These are phyloP conservation scores for Monosporozyma yasuniensis DNA, from an alignment of 805 yeast genomes.

Conservation along the genomic window DNA sequence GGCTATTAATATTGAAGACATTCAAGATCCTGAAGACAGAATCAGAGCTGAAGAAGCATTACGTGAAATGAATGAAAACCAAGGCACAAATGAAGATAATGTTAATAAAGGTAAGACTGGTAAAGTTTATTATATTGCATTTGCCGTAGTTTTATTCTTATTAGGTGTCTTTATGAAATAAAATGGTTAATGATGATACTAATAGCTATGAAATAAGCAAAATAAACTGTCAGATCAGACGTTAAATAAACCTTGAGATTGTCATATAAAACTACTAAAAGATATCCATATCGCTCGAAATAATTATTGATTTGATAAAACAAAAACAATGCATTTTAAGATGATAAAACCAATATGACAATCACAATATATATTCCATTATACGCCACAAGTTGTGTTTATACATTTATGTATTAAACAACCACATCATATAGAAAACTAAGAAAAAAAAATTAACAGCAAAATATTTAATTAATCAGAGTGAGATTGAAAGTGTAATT, in stretches of 20 bases:
- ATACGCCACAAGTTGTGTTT: background rate
- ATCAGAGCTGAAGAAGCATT: conserved; percentile 38
- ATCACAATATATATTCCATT: background rate
- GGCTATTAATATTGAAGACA: conserved; percentile 32
- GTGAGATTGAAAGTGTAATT: too few species aligned
- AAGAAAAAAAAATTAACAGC: too few species aligned
- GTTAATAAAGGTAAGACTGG: conserved; percentile 8
- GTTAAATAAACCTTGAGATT: background rate
- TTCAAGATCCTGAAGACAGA: conserved; percentile 61
- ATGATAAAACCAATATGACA: too few species aligned
- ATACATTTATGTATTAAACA: too few species aligned
- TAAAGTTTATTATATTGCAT: conserved; percentile 21
- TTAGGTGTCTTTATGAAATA: conserved; percentile 28
- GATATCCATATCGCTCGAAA: background rate
- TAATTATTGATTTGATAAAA: too few species aligned
- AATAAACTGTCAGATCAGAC: background rate
- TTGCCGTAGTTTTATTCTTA: conserved; percentile 29
- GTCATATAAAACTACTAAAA: background rate
- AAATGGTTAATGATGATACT: background rate
- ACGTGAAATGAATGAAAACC: conserved; percentile 7
- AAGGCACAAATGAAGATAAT: conserved; percentile 3
- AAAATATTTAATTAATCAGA: too few species aligned
- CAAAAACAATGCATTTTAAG: too few species aligned
- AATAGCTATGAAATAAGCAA: background rate
- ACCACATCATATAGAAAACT: too few species aligned